Base-by-base conservation (phyloP, 106 monocot genomes). In the Cymbidium sinense region DNA sequence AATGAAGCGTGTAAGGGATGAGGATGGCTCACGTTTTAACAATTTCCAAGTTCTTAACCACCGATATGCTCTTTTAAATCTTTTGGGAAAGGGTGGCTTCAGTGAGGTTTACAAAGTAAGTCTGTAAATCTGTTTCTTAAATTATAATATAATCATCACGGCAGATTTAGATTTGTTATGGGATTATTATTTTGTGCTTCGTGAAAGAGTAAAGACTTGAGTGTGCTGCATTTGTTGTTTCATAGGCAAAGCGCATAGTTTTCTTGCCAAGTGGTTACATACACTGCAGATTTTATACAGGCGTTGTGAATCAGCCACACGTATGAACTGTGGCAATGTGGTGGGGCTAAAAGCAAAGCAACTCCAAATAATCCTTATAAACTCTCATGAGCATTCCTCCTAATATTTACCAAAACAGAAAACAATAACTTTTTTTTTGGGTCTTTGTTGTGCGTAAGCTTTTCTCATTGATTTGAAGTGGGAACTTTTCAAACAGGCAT, bases 41-140 rank as follows among this genome's bases (percentile, higher is more conserved):
- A 95, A 88, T 87, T 99, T 95, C 64, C 95, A 87, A 55, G 89
- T 95, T 86, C 91, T 99, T 69, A 88, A 99, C 81, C 90, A 93
- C 33, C 88, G 99, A 75, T 99, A 99, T 85, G 99, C 99, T 81
- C 88, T 99, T 30, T 76, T 99, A 75, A 99, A 99, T 54, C 95
- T 99, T 85, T 91, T 99, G 41, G 99, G 99, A 43, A 99, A 99
- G 75, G 99, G 99, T 70, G 99, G 99, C n/a, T 99, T 99, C 74
- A 99, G 99, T 82, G 99, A 99, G 83, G 99, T 99, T 79, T 99
- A 89, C 62, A 99, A 99, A 89, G 99, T 95, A 86, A 71, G 67
- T 73, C 30, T 28, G 58, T 28, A 37, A 3, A 27, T 43, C 27
- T 47, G 33, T 67, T 58, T 67, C 15, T 67, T 47, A 67, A 31